Base-by-base conservation (phyloP, 768 basidiomycete genomes). In the Rhizopogon sp. region DNA sequence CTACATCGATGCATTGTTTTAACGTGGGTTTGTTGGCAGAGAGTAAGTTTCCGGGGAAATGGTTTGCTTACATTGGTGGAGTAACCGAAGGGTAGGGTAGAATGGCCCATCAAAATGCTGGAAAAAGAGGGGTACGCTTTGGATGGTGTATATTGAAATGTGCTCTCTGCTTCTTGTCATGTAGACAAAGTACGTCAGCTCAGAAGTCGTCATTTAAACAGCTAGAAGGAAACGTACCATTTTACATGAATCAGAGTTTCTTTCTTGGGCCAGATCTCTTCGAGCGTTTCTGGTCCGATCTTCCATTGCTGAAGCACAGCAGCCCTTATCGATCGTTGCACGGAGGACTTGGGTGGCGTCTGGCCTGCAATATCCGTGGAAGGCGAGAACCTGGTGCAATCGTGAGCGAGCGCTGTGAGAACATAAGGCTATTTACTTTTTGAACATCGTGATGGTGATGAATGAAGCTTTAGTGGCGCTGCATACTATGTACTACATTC, bases 241-340 rank as follows among this genome's bases (percentile, higher is more conserved):
- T 98, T 98, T 57, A 94, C 91, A 64, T 90, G 87, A 5, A 89
- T 86, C 45, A 98, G 76, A 2, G 87, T 80, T 76, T 98, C 96
- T 78, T 98, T 99, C 89, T 98, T 99, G 3, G 95, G 93, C 97
- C 97, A 99, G 50, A 99, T 81, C 62, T 81, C 81, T 66, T 99
- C 97, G 31, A 98, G 74, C 2, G 86, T 83, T 59, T 90, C 91
- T 41, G 83, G 79, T 58, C 85, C 83, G 50, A 91, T 80, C 63
- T 84, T 89, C 80, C 92, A 88, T 69, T 96, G 93, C 17, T 87
- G 80, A 47, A 97, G 77, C 33, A 97, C 75, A 43, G 77, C 78
- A 22, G 85, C 74, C 54, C 97, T 86, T 71, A 98, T 93, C 61
- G 82, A 80, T 65, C 97, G 81, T 68, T 98, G 96, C 6, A 93